These are phyloP conservation scores for Leccinum pachyderme DNA, from an alignment of 1,284 basidiomycete species.

Conservation along the genomic window DNA sequence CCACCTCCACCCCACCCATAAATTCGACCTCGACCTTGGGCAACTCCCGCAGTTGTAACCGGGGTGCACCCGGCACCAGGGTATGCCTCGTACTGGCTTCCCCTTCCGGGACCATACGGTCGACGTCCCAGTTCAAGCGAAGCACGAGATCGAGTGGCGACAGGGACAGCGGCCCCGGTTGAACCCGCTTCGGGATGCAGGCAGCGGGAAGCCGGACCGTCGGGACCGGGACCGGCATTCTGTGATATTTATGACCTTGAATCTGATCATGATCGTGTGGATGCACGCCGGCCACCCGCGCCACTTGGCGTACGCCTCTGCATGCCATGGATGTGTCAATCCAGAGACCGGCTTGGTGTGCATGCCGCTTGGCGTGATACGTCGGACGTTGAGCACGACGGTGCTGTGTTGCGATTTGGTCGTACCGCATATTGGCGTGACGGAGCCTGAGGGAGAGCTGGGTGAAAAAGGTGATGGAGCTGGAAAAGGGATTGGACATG, in stretches of 20 bases:
- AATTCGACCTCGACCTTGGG: conserved; percentile 13
- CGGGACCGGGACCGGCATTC: neutral
- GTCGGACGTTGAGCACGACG: conserved; percentile 30
- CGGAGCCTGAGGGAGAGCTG: conserved; percentile 41
- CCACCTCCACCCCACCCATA: neutral
- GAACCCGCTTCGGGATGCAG: neutral
- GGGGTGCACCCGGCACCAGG: conserved; percentile 27
- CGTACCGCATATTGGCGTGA: conserved; percentile 40
- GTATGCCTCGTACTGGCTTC: neutral
- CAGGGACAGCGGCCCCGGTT: conserved; percentile 3
- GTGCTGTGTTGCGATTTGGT: conserved; percentile 36
- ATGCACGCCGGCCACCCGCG: neutral
- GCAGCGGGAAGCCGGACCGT: neutral
- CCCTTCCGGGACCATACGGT: neutral
- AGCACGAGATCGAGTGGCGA: conserved; percentile 17
- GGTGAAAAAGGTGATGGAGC: conserved; percentile 21
- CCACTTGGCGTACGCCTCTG: neutral
- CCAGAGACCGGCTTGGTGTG: conserved; percentile 39
- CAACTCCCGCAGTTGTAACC: conserved; percentile 15
- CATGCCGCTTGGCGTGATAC: conserved; percentile 45
- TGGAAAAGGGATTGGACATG: conserved; percentile 8
- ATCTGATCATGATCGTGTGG: neutral
- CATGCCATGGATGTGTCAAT: conserved; percentile 42
- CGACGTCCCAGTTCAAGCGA: neutral
- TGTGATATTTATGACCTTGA: neutral